These are phyloP conservation scores for Botrytis medusae DNA, from an alignment of 2,329 filamentous ascomycete species.

Conservation along the genomic window DNA sequence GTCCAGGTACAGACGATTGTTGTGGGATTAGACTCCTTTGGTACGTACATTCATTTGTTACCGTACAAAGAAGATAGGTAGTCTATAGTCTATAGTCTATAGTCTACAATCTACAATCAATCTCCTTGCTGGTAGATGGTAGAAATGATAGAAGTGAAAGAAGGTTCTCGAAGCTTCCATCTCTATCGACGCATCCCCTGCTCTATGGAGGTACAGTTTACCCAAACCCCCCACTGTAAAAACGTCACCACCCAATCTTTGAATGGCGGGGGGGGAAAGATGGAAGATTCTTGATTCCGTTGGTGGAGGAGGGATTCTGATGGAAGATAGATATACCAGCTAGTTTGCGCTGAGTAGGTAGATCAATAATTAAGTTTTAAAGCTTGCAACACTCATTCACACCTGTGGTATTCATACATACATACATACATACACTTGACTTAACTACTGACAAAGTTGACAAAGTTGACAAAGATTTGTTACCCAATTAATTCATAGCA, in stretches of 20 bases:
- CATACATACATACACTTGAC: neutral
- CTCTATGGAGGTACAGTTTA: rapidly evolving
- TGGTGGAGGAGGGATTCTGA: neutral
- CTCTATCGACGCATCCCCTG: neutral
- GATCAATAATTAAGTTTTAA: neutral
- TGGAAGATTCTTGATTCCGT: slow-evolving; percentile 19
- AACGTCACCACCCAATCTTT: slow-evolving; percentile 4
- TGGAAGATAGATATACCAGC: neutral
- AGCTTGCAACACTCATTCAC: neutral
- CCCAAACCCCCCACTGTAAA: neutral
- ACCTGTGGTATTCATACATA: neutral
- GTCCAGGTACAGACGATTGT: rapidly evolving
- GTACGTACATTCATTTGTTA: neutral
- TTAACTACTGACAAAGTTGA: too few species aligned
- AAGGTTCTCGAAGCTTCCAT: slow-evolving; percentile 14
- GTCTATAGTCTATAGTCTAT: too few species aligned
- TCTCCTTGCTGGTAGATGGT: too few species aligned
- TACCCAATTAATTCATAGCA: neutral
- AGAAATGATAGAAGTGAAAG: neutral
- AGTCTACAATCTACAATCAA: too few species aligned
- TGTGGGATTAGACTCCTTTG: neutral
- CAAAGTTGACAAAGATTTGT: neutral
- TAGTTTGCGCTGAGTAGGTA: neutral
- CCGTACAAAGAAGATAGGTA: too few species aligned
- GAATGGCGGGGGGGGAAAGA: neutral